A percentile compares a stretch with the other conserved stretches of the same genome.
These are phyloP conservation scores for Secale cereale DNA, from an alignment of 176 grass and related monocot species.

Conservation along the genomic window DNA sequence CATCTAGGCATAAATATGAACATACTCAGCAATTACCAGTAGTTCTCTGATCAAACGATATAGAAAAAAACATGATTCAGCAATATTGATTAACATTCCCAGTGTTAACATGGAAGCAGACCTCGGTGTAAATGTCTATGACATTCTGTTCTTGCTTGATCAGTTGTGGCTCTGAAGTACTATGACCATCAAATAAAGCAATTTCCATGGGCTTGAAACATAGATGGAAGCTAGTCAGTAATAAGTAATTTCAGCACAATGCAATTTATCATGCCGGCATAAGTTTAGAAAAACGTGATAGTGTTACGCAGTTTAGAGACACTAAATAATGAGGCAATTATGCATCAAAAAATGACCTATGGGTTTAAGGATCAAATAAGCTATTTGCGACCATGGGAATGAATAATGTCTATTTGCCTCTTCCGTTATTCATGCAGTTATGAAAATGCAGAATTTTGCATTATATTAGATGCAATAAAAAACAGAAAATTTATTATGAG, in stretches of 20 bases:
- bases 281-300: slow-evolving; percentile 13
- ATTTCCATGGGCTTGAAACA: slow-evolving; percentile 14
- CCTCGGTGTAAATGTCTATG: neutral
- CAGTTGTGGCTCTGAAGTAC: neutral
- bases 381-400: neutral
- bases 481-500: neutral
- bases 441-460: neutral
- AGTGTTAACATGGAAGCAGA: neutral
- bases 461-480: neutral
- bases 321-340: neutral
- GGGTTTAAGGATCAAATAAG: neutral
- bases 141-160: neutral
- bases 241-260: neutral
- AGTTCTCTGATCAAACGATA: neutral
- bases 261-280: neutral
- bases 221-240: neutral
- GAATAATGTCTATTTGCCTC: neutral
- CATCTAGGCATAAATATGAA: neutral
- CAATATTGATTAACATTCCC: neutral
- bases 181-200: neutral
- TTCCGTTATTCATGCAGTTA: neutral
- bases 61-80: neutral
- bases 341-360: neutral
- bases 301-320: neutral
- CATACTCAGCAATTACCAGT: neutral